Evolutionary conservation across 2,329 filamentous ascomycete species (phyloP).

Genomic region (Pseudogymnoascus sp.): DNA sequence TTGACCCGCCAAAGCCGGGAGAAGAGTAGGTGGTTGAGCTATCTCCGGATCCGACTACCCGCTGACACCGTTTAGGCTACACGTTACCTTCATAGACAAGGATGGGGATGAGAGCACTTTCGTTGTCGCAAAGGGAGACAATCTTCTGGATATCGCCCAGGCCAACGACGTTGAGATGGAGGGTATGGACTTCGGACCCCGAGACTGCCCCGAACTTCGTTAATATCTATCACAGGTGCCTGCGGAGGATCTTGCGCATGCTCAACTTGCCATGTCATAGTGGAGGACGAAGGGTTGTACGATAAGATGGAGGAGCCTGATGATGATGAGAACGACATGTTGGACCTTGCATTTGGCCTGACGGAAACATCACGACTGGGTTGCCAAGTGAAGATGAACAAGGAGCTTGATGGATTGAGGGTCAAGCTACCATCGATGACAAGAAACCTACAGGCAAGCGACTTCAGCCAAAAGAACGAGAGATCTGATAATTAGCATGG

Average conservation of each 20-base stretch:
- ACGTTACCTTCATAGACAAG: conserved; percentile 90
- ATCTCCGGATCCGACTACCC: conserved; percentile 13
- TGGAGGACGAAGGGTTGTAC: conserved; percentile 54
- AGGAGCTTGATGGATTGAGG: conserved; percentile 77
- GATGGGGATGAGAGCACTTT: conserved; percentile 69
- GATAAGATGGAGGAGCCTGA: conserved; percentile 54
- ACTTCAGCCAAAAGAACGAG: conserved; percentile 54
- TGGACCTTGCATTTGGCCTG: conserved; percentile 66
- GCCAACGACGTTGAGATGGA: conserved; percentile 97
- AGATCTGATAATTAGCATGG: conserved; percentile 12
- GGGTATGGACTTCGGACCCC: conserved; percentile 38
- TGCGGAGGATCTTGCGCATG: conserved; percentile 79
- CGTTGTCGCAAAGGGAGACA: conserved; percentile 77
- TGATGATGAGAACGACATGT: conserved; percentile 63
- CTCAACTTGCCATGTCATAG: conserved; percentile 68
- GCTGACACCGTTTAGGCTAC: conserved; percentile 48
- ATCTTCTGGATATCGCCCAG: conserved; percentile 90
- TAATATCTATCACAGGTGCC: conserved; percentile 46
- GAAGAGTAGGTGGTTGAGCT: conserved; percentile 62
- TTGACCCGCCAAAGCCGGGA: conserved; percentile 76
- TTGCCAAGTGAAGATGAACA: conserved; percentile 68
- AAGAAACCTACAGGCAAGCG: conserved; percentile 87
- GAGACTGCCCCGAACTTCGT: neutral
- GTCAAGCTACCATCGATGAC: conserved; percentile 90
- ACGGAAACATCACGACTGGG: conserved; percentile 55